phyloP scores from a whole-genome alignment of 2,329 filamentous ascomycete genomes.

The Exophiala viscosa region DNA sequence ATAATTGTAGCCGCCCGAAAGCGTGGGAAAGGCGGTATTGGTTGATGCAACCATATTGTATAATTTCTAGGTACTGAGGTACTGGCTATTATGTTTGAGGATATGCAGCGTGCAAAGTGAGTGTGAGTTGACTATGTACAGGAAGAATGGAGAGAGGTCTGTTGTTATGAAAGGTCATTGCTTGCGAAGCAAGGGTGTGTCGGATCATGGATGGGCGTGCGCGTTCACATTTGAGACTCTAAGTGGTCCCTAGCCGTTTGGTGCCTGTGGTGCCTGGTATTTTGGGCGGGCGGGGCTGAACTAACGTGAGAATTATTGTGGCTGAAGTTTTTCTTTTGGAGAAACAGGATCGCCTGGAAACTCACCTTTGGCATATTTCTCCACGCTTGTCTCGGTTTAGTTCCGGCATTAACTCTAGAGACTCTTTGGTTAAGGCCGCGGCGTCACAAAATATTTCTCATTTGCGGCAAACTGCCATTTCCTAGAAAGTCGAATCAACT shows the following conservation, averaged over 20 bases:
- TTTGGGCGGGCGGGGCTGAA: background rate
- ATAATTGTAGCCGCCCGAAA: constrained; percentile 58
- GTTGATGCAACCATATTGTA: constrained; percentile 18
- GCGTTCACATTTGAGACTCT: no score
- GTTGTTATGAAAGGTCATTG: constrained; percentile 4
- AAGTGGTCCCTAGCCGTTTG: background rate
- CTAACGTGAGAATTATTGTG: constrained; percentile 4
- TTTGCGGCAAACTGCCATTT: background rate
- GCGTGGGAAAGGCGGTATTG: constrained; percentile 45
- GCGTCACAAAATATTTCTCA: constrained; percentile 13
- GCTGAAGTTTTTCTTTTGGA: background rate
- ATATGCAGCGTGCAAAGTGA: background rate
- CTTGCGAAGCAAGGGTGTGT: background rate
- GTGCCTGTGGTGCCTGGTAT: background rate
- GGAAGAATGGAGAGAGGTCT: background rate
- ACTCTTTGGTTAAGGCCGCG: constrained; percentile 10
- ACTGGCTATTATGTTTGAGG: constrained; percentile 3
- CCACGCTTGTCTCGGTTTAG: constrained; percentile 8
- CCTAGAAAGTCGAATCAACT: background rate
- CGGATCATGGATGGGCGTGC: no score
- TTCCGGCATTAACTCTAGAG: constrained; percentile 12
- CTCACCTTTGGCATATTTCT: background rate
- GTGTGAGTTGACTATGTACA: background rate
- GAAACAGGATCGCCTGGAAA: no score
- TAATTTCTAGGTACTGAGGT: constrained; percentile 1